Evolutionary conservation across 768 basidiomycete genomes (phyloP), one percentile per base, ranked within the genome.

Genomic region (Hericium rajendrae): DNA sequence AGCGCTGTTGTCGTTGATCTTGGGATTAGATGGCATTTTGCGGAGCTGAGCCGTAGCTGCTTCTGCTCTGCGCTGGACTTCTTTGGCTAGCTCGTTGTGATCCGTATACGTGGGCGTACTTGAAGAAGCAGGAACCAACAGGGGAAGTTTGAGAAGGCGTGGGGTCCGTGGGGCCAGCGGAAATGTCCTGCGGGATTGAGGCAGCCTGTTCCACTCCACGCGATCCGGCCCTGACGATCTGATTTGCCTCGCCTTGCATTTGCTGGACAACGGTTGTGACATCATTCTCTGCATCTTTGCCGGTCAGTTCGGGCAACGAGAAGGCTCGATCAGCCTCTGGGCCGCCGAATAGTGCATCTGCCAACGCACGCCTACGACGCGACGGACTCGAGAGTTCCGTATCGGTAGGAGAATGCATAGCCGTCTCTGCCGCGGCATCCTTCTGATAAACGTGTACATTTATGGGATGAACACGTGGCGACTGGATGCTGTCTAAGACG

Each of bases 341-440:
- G 16, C 66, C 69, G 16, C 86, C 88, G 63, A 91, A 90, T 43
- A 92, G 71, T 16, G 83, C 84, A 56, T 85, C 84, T 2, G 88
- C 85, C n/a, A 92, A 76, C 65, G 87, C 76, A 61, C 86, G 84
- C 54, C 83, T 53, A 24, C 62, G 78, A 57, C 83, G 82, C 46
- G 82, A 78, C 38, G 77, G 80, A 51, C 70, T 72, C 38, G 66
- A 66, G 53, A 62, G 52, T 37, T 64, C 63, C 18, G 65, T 50
- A 37, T 65, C 65, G 24, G 61, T 26, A 74, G 81, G 11, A 76
- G 81, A 16, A 65, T 56, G 61, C 11, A 60, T 49, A 55, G 74
- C 72, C 64, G 70, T 56, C 56, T 72, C 69, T 40, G 71, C 64
- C 41, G 67, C 63, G 55, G 41, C 62, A 32, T 6, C 55, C 59